These are phyloP conservation scores for Hibiscus syriacus DNA, from an alignment of 345 rosid genomes.

Conservation along the genomic window DNA sequence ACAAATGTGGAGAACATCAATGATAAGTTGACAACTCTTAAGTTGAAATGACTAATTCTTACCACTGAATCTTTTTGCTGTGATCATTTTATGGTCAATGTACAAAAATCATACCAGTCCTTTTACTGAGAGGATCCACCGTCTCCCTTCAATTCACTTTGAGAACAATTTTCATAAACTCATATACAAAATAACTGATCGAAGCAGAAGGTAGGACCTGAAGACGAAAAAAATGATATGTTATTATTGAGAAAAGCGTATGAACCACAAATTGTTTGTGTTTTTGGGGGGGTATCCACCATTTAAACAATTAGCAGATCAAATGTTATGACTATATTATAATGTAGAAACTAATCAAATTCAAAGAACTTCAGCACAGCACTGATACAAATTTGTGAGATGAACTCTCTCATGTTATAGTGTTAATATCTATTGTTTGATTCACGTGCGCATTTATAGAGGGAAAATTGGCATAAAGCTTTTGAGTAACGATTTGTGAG, in stretches of 20 bases:
- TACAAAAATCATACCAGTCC: slow-evolving; percentile 13
- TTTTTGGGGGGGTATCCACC: too few relatives aligned
- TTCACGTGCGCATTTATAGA: background rate
- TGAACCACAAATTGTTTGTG: too few relatives aligned
- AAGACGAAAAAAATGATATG: background rate
- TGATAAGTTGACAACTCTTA: slow-evolving; percentile 8
- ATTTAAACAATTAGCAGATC: too few relatives aligned
- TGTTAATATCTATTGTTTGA: background rate
- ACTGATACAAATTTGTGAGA: too few relatives aligned
- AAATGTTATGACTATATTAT: too few relatives aligned
- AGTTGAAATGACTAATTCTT: slow-evolving; percentile 15
- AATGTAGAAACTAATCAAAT: background rate
- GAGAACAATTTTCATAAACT: slow-evolving; percentile 80
- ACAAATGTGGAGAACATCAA: slow-evolving; percentile 12
- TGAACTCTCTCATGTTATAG: background rate
- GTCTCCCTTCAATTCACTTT: slow-evolving; percentile 50
- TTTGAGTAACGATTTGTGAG: background rate
- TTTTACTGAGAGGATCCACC: background rate
- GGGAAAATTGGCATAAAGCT: background rate
- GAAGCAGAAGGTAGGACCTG: slow-evolving; percentile 91
- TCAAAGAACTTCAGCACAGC: too few relatives aligned
- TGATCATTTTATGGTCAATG: too few relatives aligned
- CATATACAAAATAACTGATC: too few relatives aligned
- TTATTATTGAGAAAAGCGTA: background rate
- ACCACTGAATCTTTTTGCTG: slow-evolving; percentile 14